Evolutionary conservation across 1,284 basidiomycete species (phyloP), one percentile per base, ranked within the genome.

Genomic region (Apiotrichum sp.): DNA sequence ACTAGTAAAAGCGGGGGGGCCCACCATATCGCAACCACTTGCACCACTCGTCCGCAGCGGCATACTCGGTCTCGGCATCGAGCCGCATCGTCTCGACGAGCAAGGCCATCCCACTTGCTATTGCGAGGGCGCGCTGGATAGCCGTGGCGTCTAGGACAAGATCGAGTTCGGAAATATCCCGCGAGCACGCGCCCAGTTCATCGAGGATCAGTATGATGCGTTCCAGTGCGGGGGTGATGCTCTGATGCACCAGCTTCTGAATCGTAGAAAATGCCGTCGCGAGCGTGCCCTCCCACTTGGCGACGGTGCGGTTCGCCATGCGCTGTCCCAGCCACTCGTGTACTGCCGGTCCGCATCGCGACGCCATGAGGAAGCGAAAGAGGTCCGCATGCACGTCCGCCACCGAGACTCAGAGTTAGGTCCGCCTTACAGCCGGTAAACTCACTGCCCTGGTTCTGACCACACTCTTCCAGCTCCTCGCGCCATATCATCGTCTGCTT

Each of bases 1-100:
- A 22, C 13, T 7, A 38, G 22, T 22, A 22, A 22, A 22, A 22
- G 22, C 22, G 22, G 22, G 22, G 22, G 22, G 22, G 22, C 71
- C 7, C 32, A 72, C 74, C 74, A 48, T 70, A 74, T 47, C 67
- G 71, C 4, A 74, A 50, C 73, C 73, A 76, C 48, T 67, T 68
- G 57, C 67, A 67, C 57, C 69, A 76, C 42, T 74, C 74, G 9
- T 57, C 57, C 0, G 66, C 56, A 5, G 67, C 65, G 1, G 62
- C 55, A 50, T 58, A 36, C 47, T 72, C 70, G n/a, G 65, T 62
- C 39, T 63, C 59, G n/a, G 69, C 65, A n/a, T 61, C 58, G 16
- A 65, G 58, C 3, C 72, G 62, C 56, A 74, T 67, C 6, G 56
- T 41, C 41, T 74, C 71, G 11, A 63, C 57, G 4, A 71, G 61